Conservation (phyloP, 257 asterid species). For the Buddleja alternifolia region DNA sequence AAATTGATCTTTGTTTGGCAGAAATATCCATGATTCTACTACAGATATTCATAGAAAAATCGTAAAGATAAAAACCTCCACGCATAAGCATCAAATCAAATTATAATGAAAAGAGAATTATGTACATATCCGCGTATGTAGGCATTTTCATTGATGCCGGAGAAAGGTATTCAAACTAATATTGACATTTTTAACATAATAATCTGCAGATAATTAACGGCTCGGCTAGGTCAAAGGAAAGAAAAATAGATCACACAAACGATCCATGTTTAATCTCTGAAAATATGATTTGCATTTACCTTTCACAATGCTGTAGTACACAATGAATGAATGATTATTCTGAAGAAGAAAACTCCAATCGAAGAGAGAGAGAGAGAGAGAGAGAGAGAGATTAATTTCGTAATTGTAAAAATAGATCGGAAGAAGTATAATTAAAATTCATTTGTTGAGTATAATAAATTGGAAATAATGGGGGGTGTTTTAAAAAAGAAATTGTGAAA, state of each 20-base stretch:
- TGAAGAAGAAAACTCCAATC: neutral
- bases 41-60: neutral
- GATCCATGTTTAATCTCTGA: neutral
- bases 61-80: neutral
- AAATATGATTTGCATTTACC: conserved; percentile 23
- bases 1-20: neutral
- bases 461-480: conserved; percentile 6
- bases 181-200: too few species aligned
- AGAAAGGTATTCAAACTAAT: neutral
- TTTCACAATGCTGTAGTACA: conserved; percentile 17
- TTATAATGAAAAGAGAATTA: neutral
- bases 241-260: conserved; percentile 17
- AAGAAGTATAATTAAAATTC: neutral
- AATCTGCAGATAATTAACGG: neutral
- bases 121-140: neutral
- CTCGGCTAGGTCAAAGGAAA: conserved; percentile 5
- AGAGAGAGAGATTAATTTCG: neutral
- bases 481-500: conserved; percentile 10
- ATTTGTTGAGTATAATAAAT: too few species aligned
- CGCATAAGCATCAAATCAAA: neutral
- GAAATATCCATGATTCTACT: neutral
- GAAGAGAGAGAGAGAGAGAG: neutral
- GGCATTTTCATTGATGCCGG: neutral
- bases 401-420: neutral
- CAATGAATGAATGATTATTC: conserved; percentile 4